Evolutionary conservation across 768 basidiomycete species (phyloP).

Genomic region (Crepidotus variabilis): DNA sequence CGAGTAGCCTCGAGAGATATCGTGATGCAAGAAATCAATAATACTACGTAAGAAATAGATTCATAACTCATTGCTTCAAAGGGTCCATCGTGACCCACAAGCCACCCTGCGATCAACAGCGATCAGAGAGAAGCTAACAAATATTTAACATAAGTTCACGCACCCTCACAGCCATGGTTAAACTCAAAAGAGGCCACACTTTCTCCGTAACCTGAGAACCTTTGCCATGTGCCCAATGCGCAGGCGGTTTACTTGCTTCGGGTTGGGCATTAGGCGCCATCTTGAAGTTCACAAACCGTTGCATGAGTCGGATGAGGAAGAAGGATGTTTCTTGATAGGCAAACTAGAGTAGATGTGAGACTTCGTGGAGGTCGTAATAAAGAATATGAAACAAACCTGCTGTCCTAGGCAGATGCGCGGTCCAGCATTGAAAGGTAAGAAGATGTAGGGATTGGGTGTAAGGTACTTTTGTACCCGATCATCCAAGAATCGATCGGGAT

Average conservation of each 20-base stretch:
- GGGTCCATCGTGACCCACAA: constrained; percentile 2
- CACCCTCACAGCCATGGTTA: constrained; percentile 53
- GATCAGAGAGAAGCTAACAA: not conserved
- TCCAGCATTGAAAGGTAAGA: constrained; percentile 63
- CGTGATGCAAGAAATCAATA: too few relatives aligned
- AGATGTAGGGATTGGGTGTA: constrained; percentile 62
- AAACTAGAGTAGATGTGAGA: constrained; percentile 28
- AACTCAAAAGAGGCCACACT: constrained; percentile 46
- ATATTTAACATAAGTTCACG: not conserved
- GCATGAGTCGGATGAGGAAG: constrained; percentile 59
- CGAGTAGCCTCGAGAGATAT: too few relatives aligned
- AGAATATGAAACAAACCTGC: constrained; percentile 32
- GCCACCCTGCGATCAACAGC: not conserved
- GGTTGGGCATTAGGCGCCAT: constrained; percentile 45
- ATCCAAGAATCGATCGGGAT: constrained; percentile 71
- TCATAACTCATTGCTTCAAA: too few relatives aligned
- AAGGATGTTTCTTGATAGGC: constrained; percentile 64
- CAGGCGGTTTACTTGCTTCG: constrained; percentile 40
- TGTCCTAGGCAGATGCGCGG: constrained; percentile 61
- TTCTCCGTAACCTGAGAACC: constrained; percentile 51
- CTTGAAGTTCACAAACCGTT: constrained; percentile 46
- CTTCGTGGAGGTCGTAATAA: not conserved
- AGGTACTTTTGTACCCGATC: constrained; percentile 59
- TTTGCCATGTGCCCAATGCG: constrained; percentile 38
- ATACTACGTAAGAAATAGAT: too few relatives aligned